Evolutionary conservation across 495 filamentous ascomycete genomes (phyloP).

Genomic region (Penicillium antarcticum): DNA sequence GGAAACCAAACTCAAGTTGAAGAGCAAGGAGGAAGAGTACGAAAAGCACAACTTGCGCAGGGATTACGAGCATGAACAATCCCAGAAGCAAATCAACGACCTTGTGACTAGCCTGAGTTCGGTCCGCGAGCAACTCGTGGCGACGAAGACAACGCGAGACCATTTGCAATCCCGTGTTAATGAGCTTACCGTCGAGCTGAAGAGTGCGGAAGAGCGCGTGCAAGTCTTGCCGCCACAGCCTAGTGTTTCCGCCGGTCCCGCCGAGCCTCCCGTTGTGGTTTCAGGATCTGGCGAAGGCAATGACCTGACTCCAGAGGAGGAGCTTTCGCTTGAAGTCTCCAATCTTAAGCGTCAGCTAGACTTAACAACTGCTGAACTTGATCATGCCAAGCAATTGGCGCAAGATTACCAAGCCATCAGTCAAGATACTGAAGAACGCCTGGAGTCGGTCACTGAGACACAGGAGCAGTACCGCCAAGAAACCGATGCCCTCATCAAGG

Average conservation of each 20-base stretch:
- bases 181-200: conserved; percentile 82
- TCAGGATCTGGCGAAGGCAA: conserved; percentile 48
- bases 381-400: conserved; percentile 71
- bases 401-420: conserved; percentile 90
- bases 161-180: conserved; percentile 83
- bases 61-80: conserved; percentile 84
- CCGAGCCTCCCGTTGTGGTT: conserved; percentile 20
- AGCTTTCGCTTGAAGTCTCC: conserved; percentile 74
- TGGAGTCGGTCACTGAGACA: conserved; percentile 72
- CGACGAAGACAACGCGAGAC: conserved; percentile 79
- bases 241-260: conserved; percentile 47
- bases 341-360: conserved; percentile 83
- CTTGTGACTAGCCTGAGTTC: conserved; percentile 73
- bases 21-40: conserved; percentile 76
- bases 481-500: conserved; percentile 66
- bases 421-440: conserved; percentile 81
- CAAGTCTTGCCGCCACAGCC: conserved; percentile 73
- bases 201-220: conserved; percentile 80
- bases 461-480: conserved; percentile 85
- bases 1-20: conserved; percentile 76
- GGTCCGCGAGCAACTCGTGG: conserved; percentile 77
- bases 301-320: conserved; percentile 71
- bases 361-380: conserved; percentile 68
- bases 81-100: conserved; percentile 85
- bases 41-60: conserved; percentile 76